Evolutionary conservation across 73 alveolate species (phyloP).

Genomic region (Blepharisma stoltei): DNA sequence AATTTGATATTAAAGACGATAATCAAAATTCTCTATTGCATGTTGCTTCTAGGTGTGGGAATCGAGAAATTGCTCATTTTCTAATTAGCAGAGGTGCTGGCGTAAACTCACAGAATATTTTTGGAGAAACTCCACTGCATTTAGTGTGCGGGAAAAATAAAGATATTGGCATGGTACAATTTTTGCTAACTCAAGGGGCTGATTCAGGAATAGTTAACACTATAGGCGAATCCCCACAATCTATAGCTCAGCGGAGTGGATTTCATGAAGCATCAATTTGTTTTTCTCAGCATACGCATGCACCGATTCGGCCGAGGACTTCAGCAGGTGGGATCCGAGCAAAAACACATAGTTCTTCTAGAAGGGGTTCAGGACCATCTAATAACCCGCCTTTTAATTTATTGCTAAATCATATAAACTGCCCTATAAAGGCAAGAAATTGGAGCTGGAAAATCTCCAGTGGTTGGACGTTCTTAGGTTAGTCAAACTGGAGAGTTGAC

Average conservation of each 20-base stretch:
- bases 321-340: not conserved
- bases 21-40: conserved; percentile 10
- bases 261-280: conserved; percentile 13
- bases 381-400: too few species aligned
- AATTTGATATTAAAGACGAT: conserved; percentile 4
- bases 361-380: too few species aligned
- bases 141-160: conserved; percentile 7
- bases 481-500: too few species aligned
- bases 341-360: not conserved
- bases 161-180: not conserved
- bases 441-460: too few species aligned
- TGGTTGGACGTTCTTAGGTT: too few species aligned
- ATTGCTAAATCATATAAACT: too few species aligned
- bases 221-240: conserved; percentile 1
- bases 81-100: not conserved
- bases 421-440: too few species aligned
- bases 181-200: conserved; percentile 6
- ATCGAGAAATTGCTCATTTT: not conserved
- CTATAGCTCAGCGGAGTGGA: not conserved
- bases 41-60: not conserved
- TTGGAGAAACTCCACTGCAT: conserved; percentile 12
- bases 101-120: not conserved
- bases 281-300: not conserved
- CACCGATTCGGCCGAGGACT: not conserved
- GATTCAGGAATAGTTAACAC: conserved; percentile 1